Evolutionary conservation across 805 yeast genomes (phyloP).

Genomic region (Ogataea trehalophila): DNA sequence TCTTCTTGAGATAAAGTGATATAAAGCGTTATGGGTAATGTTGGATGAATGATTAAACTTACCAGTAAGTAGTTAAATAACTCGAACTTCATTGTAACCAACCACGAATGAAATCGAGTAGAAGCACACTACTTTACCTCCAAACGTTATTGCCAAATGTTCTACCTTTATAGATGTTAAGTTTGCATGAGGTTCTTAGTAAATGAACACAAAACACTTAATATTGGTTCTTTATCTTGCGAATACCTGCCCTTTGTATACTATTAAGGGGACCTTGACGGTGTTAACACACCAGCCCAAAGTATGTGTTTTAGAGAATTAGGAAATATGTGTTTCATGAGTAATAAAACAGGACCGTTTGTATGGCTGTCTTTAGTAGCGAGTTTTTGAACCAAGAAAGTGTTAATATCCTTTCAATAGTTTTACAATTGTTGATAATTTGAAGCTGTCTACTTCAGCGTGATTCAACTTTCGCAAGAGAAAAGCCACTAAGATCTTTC

Average conservation of each 20-base stretch:
- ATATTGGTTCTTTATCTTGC: constrained; percentile 29
- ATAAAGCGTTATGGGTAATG: constrained; percentile 39
- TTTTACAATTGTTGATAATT: constrained; percentile 49
- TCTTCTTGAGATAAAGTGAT: constrained; percentile 54
- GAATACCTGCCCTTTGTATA: constrained; percentile 50
- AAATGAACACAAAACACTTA: not conserved
- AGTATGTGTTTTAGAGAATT: constrained; percentile 38
- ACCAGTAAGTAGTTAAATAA: constrained; percentile 27
- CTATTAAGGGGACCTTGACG: constrained; percentile 40
- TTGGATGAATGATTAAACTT: constrained; percentile 34
- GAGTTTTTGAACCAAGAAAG: constrained; percentile 37
- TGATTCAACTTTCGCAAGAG: constrained; percentile 33
- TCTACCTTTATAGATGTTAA: too few relatives aligned
- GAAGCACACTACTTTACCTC: constrained; percentile 43
- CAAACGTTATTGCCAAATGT: too few relatives aligned
- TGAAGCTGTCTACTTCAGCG: constrained; percentile 43
- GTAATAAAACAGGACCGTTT: constrained; percentile 52
- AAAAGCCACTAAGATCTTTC: not conserved
- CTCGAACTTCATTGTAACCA: constrained; percentile 38
- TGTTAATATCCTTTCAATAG: constrained; percentile 34
- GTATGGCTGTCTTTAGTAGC: constrained; percentile 47
- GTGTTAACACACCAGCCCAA: constrained; percentile 58
- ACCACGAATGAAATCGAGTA: constrained; percentile 40
- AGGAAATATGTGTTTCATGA: constrained; percentile 41
- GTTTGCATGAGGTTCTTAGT: too few relatives aligned